These are phyloP conservation scores for Lactarius hatsudake DNA, from an alignment of 768 basidiomycete species.

Conservation along the genomic window DNA sequence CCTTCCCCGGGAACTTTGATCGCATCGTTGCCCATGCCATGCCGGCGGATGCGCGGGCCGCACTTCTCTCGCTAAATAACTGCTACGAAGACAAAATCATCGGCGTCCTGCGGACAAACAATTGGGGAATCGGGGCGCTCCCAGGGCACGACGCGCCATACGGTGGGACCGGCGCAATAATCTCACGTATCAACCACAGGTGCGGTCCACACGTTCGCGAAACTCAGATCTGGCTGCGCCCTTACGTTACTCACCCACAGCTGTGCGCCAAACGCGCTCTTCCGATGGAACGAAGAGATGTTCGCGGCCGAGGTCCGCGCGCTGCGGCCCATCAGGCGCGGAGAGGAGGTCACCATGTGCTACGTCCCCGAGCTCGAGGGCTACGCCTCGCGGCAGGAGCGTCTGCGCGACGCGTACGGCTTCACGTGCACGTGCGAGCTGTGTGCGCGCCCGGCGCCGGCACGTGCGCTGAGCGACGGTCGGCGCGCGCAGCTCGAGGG, in stretches of 20 bases:
- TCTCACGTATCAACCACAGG: constrained; percentile 31
- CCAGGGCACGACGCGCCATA: constrained; percentile 28
- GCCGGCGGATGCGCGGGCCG: constrained; percentile 4
- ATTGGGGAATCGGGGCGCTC: constrained; percentile 11
- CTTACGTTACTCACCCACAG: constrained; percentile 8
- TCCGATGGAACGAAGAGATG: constrained; percentile 30
- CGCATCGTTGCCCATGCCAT: constrained; percentile 10
- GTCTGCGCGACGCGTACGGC: constrained; percentile 33
- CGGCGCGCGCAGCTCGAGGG: constrained; percentile 20
- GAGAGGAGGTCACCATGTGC: constrained; percentile 36
- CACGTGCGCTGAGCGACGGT: constrained; percentile 22
- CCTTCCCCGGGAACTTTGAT: constrained; percentile 10
- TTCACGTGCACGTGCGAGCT: constrained; percentile 39
- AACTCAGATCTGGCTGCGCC: not conserved
- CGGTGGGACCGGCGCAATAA: constrained; percentile 26
- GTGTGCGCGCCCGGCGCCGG: constrained; percentile 29
- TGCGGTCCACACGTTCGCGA: not conserved
- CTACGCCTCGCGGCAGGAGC: constrained; percentile 30
- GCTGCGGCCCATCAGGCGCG: constrained; percentile 33
- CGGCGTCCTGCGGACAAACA: constrained; percentile 20
- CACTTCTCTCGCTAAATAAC: constrained; percentile 14
- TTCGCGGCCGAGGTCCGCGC: constrained; percentile 36
- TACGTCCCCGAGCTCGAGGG: constrained; percentile 29
- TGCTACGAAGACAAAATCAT: constrained; percentile 19
- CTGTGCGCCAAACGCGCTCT: constrained; percentile 28